Percentiles rank a stretch among this genome's conserved stretches.
These are phyloP conservation scores for Mimosa pudica DNA, from an alignment of 306 rosid genomes.

Conservation along the genomic window DNA sequence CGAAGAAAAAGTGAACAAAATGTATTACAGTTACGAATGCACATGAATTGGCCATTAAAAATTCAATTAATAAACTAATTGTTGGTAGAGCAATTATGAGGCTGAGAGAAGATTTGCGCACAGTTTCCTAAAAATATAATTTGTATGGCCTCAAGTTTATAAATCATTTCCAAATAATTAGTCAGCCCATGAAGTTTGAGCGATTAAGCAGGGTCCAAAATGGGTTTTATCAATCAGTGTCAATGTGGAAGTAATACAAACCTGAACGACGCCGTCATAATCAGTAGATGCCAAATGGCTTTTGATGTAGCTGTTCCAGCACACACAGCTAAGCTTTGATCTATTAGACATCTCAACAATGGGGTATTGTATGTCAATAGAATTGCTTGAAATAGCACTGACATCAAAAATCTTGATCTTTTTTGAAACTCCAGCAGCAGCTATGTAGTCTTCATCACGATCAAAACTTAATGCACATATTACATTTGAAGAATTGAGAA, in stretches of 20 bases:
- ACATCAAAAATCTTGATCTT: constrained; percentile 86
- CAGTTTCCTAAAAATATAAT: not conserved
- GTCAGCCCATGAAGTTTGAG: not conserved
- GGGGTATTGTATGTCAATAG: constrained; percentile 82
- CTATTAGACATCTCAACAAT: constrained; percentile 78
- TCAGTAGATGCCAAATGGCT: constrained; percentile 94
- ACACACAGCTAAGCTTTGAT: constrained; percentile 82
- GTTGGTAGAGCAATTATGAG: not conserved
- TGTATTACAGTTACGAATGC: constrained; percentile 4
- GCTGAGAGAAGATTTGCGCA: not conserved
- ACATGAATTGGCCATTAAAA: not conserved
- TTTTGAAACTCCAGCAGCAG: constrained; percentile 92
- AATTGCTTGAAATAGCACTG: constrained; percentile 59
- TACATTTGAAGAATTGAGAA: constrained; percentile 70
- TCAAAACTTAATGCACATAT: constrained; percentile 93
- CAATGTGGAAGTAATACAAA: constrained; percentile 40
- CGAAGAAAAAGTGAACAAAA: constrained; percentile 20
- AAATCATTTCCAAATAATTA: not conserved
- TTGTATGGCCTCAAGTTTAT: not conserved
- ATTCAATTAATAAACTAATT: not conserved
- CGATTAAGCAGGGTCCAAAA: not conserved
- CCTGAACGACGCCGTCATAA: constrained; percentile 94
- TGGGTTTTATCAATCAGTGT: not conserved
- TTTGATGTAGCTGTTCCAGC: constrained; percentile 88
- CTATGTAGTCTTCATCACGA: constrained; percentile 90